Percentiles rank a stretch among this genome's conserved stretches.
These are phyloP conservation scores for Starmera pachycereana DNA, from an alignment of 805 yeast species.

Conservation along the genomic window DNA sequence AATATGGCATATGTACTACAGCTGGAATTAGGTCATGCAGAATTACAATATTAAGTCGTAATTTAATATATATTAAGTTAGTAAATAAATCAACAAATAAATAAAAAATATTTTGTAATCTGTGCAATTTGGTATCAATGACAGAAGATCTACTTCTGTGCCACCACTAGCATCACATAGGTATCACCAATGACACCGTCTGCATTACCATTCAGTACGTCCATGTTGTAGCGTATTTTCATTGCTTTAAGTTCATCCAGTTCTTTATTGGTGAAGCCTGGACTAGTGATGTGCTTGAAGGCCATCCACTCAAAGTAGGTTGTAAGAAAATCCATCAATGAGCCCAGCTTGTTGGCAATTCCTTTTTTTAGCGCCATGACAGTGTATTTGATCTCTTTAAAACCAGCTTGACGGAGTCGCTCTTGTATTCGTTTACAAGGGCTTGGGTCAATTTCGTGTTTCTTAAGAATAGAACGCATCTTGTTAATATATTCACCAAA, in stretches of 20 bases:
- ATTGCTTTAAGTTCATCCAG: constrained; percentile 8
- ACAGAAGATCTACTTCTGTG: constrained; percentile 4
- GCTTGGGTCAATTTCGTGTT: constrained; percentile 15
- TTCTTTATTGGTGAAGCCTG: constrained; percentile 7
- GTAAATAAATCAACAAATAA: too few species aligned
- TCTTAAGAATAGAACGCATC: constrained; percentile 5
- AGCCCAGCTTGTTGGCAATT: constrained; percentile 12
- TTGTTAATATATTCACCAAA: constrained; percentile 8
- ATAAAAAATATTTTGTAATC: too few species aligned
- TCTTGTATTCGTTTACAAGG: constrained; percentile 13
- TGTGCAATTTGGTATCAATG: too few species aligned
- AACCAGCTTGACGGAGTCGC: constrained; percentile 15
- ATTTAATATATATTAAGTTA: too few species aligned
- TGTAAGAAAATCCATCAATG: constrained; percentile 13
- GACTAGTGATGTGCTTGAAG: constrained; percentile 9
- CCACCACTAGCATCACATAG: constrained; percentile 15
- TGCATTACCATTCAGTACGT: constrained; percentile 9
- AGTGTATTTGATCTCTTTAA: constrained; percentile 10
- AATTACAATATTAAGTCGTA: too few species aligned
- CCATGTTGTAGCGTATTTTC: constrained; percentile 12
- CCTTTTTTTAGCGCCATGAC: constrained; percentile 14
- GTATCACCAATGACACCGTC: constrained; percentile 14
- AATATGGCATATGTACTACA: too few species aligned
- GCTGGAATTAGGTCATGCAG: too few species aligned
- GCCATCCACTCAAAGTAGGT: constrained; percentile 13